Conservation (phyloP, 495 filamentous ascomycete genomes). For the Antarctomyces pellizariae region DNA sequence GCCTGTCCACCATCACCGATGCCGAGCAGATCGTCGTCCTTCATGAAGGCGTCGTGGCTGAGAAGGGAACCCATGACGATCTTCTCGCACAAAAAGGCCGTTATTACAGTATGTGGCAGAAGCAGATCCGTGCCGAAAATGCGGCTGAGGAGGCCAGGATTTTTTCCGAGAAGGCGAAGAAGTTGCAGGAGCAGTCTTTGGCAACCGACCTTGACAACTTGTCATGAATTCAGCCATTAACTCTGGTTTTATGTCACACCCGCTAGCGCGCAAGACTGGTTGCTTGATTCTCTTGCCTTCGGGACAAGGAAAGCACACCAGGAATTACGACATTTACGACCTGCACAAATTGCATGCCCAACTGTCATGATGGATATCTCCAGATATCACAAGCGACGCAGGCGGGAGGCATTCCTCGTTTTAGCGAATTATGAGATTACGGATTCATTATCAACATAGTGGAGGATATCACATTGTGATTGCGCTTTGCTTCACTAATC, state of each 20-base stretch:
- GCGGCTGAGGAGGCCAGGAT: slow-evolving; percentile 56
- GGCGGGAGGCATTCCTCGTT: no score
- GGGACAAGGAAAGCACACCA: no score
- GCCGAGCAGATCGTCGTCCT: slow-evolving; percentile 93
- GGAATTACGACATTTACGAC: no score
- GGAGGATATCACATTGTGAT: no score
- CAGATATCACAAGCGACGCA: no score
- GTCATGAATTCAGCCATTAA: slow-evolving; percentile 19
- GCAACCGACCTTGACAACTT: slow-evolving; percentile 22
- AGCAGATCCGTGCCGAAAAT: slow-evolving; percentile 73
- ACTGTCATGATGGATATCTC: no score
- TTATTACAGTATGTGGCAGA: slow-evolving; percentile 88
- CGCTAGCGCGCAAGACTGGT: no score
- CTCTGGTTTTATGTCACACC: slow-evolving; percentile 19
- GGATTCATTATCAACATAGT: no score
- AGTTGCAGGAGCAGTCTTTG: slow-evolving; percentile 24
- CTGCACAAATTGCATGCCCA: no score
- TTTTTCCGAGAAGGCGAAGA: slow-evolving; percentile 28
- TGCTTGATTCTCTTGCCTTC: no score
- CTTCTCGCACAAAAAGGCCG: slow-evolving; percentile 52
- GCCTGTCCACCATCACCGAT: slow-evolving; percentile 79
- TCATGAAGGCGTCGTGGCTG: slow-evolving; percentile 58
- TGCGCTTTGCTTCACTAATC: no score
- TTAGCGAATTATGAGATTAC: no score
- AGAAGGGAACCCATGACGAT: slow-evolving; percentile 71